These are phyloP conservation scores for Blepharisma japonicum DNA, from an alignment of 73 alveolate genomes.

Conservation along the genomic window DNA sequence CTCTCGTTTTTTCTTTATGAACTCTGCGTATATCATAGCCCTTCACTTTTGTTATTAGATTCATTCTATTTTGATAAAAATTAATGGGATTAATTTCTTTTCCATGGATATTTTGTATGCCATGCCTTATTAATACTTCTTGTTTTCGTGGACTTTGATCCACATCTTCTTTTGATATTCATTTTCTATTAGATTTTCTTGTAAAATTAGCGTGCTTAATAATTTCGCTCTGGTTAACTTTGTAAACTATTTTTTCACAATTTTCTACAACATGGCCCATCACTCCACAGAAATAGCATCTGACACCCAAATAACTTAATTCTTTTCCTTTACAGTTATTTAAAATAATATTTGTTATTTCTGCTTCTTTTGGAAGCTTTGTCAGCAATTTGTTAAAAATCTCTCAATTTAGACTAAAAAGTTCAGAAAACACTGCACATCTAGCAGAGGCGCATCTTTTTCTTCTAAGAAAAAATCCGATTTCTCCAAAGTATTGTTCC, in stretches of 20 bases:
- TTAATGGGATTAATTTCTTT: too few relatives aligned
- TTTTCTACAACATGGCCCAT: constrained; percentile 23
- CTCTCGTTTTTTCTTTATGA: too few relatives aligned
- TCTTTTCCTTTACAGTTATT: not conserved
- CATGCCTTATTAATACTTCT: too few relatives aligned
- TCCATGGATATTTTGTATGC: too few relatives aligned
- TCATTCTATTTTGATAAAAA: too few relatives aligned
- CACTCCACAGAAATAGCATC: constrained; percentile 26
- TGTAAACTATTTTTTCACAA: not conserved
- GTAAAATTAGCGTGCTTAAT: not conserved
- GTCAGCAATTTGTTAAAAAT: not conserved
- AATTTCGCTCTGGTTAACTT: not conserved
- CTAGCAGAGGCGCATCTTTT: constrained; percentile 28
- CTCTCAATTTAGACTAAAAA: not conserved
- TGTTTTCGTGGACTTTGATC: too few relatives aligned
- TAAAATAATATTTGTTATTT: not conserved
- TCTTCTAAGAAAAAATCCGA: not conserved
- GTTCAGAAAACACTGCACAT: constrained; percentile 2
- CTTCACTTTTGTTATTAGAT: too few relatives aligned
- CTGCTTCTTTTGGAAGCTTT: constrained; percentile 13
- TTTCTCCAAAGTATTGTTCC: constrained; percentile 18
- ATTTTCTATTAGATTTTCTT: not conserved
- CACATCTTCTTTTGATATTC: not conserved
- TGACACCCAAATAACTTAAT: not conserved
- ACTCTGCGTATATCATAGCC: too few relatives aligned